These are phyloP conservation scores for Hydrangea macrophylla DNA, from an alignment of 148 eudicot genomes.

Conservation along the genomic window DNA sequence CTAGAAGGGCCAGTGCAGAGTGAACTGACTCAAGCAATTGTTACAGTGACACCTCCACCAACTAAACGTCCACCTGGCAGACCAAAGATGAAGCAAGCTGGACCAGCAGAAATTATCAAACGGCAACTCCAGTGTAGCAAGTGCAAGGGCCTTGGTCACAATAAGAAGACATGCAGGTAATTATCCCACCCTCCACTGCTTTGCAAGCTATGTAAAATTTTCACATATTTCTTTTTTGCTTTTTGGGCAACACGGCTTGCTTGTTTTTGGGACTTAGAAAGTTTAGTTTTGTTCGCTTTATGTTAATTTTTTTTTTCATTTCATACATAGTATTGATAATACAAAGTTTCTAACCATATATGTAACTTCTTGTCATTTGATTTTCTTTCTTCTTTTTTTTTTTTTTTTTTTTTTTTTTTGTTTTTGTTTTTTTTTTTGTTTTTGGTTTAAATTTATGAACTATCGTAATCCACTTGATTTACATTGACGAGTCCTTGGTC, in stretches of 20 bases:
- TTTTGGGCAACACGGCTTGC: not conserved
- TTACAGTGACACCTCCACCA: slow-evolving; percentile 40
- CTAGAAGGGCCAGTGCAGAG: slow-evolving; percentile 18
- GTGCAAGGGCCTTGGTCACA: slow-evolving; percentile 62
- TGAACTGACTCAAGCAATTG: slow-evolving; percentile 15
- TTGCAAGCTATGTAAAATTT: not conserved
- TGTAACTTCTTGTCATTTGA: no score
- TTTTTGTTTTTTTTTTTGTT: no score
- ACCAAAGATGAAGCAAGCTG: slow-evolving; percentile 39
- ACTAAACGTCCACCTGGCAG: slow-evolving; percentile 43
- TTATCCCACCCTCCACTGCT: not conserved
- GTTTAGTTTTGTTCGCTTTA: not conserved
- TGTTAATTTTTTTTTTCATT: no score
- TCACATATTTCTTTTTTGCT: not conserved
- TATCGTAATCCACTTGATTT: no score
- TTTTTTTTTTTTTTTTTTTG: no score
- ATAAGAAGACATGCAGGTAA: slow-evolving; percentile 46
- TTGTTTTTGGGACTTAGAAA: no score
- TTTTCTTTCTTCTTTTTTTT: no score
- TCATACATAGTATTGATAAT: no score
- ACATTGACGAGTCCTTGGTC: no score
- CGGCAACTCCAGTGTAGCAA: slow-evolving; percentile 56
- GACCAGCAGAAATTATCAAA: slow-evolving; percentile 30
- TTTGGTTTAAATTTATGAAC: no score
- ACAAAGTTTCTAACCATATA: no score